Conservation (phyloP, 2,329 filamentous ascomycete species). For the Phyllosticta citrichinensis region DNA sequence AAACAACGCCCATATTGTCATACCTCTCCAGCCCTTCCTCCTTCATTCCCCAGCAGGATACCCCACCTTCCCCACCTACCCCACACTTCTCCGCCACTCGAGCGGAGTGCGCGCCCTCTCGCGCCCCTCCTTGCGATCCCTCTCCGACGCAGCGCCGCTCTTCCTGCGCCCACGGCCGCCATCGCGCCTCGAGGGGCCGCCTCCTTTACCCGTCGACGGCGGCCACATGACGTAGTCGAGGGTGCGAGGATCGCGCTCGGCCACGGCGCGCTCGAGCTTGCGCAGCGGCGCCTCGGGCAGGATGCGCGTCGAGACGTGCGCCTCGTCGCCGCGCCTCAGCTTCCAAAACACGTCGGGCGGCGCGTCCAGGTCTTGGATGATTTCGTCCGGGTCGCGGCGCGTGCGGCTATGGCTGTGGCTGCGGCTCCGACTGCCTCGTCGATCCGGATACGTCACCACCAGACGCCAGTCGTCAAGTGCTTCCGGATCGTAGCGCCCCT, state of each 20-base stretch:
- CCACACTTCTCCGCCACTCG: background rate
- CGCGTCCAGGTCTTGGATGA: background rate
- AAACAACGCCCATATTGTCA: background rate
- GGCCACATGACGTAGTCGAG: conserved; percentile 31
- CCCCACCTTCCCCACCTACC: background rate
- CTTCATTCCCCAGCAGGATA: background rate
- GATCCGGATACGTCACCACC: conserved; percentile 31
- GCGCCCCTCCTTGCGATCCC: background rate
- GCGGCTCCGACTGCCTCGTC: background rate
- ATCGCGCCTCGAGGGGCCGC: background rate
- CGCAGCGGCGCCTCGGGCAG: conserved; percentile 37
- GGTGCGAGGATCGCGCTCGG: conserved; percentile 31
- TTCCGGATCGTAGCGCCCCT: conserved; percentile 35
- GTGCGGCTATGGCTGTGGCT: conserved; percentile 7
- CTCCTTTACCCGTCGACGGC: conserved; percentile 14
- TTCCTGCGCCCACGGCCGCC: background rate
- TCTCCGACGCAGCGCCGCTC: background rate
- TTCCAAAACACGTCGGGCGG: conserved; percentile 35
- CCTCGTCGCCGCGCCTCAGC: conserved; percentile 20
- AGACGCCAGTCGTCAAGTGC: conserved; percentile 39
- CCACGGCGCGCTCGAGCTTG: conserved; percentile 34
- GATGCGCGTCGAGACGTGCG: conserved; percentile 27
- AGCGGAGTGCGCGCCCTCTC: background rate
- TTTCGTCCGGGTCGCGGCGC: background rate
- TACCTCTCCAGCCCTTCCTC: background rate